phyloP scores from a whole-genome alignment of 352 stramenopile species.

The Pythium apleroticum region DNA sequence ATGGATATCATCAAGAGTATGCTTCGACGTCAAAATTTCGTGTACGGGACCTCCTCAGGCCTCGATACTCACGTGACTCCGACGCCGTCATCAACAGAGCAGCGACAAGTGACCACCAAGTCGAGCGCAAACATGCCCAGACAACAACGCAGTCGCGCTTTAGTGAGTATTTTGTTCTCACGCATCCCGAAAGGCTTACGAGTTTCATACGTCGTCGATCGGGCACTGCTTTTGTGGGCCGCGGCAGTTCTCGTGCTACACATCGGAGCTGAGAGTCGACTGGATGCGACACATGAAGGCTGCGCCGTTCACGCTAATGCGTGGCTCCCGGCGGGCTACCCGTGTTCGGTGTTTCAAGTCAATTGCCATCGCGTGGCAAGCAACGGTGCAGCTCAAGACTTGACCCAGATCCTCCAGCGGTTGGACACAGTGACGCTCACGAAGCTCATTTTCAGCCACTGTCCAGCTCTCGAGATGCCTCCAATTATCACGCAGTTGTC shows the following conservation, averaged over 20 bases:
- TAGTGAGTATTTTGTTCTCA: neutral
- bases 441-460: slow-evolving; percentile 23
- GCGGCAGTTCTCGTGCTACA: neutral
- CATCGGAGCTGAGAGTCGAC: neutral
- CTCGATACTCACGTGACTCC: neutral
- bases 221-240: neutral
- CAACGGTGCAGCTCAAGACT: neutral
- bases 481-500: slow-evolving; percentile 12
- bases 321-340: slow-evolving; percentile 8
- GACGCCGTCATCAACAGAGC: neutral
- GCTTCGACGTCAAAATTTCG: neutral
- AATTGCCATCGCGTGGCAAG: slow-evolving; percentile 17
- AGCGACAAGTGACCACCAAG: neutral
- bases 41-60: neutral
- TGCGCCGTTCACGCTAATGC: slow-evolving; percentile 2
- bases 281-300: neutral
- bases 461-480: slow-evolving; percentile 15
- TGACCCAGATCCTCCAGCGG: neutral
- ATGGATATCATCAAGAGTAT: slow-evolving; percentile 15
- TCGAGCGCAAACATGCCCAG: no score
- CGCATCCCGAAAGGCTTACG: neutral
- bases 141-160: neutral
- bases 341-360: slow-evolving; percentile 21
- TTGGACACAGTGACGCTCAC: slow-evolving; percentile 2
- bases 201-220: neutral